Evolutionary conservation across 2,329 filamentous ascomycete genomes (phyloP).

Genomic region (Fusarium floridanum): DNA sequence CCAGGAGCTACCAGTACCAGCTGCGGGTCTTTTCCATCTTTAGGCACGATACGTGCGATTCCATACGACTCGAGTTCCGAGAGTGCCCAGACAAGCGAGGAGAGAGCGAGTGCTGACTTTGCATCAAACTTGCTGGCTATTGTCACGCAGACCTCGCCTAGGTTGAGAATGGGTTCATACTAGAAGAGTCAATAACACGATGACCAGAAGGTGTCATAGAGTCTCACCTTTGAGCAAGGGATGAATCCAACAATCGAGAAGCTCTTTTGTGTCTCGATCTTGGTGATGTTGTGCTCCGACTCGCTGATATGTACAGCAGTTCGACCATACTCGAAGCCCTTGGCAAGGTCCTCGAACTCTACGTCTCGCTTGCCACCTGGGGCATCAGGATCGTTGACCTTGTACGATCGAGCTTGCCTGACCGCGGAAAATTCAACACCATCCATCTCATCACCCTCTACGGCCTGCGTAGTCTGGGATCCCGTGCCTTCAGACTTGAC

Average conservation of each 20-base stretch:
- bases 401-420: constrained; percentile 83
- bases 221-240: constrained; percentile 72
- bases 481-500: constrained; percentile 61
- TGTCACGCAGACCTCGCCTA: constrained; percentile 84
- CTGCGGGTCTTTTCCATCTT: constrained; percentile 83
- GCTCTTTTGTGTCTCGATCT: constrained; percentile 79
- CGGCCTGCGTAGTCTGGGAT: constrained; percentile 65
- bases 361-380: constrained; percentile 87
- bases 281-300: constrained; percentile 89
- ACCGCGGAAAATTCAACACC: constrained; percentile 75
- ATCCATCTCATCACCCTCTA: constrained; percentile 62
- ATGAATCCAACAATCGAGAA: constrained; percentile 93
- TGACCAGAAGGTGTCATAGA: neutral
- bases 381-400: constrained; percentile 79
- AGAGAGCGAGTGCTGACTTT: constrained; percentile 86
- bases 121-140: constrained; percentile 82
- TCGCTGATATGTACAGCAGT: constrained; percentile 92
- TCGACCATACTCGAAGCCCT: constrained; percentile 92
- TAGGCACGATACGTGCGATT: constrained; percentile 85
- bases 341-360: constrained; percentile 85
- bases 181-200: constrained; percentile 52
- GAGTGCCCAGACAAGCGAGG: constrained; percentile 89
- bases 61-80: constrained; percentile 88
- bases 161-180: constrained; percentile 87
- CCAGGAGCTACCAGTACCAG: constrained; percentile 84